Evolutionary conservation across 306 rosid genomes (phyloP).

Genomic region (Alnus glutinosa): DNA sequence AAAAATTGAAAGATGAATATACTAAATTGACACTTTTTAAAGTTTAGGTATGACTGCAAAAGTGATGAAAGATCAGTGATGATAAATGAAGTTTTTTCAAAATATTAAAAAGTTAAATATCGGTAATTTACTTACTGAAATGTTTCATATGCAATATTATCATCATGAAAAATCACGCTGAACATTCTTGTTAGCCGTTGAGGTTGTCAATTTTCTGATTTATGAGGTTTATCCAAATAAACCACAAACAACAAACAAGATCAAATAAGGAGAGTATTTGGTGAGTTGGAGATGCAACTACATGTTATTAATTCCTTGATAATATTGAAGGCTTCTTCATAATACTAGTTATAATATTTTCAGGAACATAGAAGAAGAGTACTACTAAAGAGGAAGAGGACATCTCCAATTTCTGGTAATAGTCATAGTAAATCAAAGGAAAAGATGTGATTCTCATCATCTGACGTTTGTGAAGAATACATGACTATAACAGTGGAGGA

Average conservation of each 20-base stretch:
- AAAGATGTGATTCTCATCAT: not conserved
- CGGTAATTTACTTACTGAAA: not conserved
- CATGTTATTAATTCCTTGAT: not conserved
- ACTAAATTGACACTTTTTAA: too few species aligned
- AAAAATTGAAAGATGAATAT: too few species aligned
- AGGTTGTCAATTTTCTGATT: slow-evolving; percentile 21
- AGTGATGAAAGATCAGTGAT: too few species aligned
- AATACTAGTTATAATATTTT: not conserved
- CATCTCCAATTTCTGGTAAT: not conserved
- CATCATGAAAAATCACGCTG: not conserved
- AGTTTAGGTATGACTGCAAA: too few species aligned
- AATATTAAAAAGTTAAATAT: not conserved
- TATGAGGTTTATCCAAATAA: slow-evolving; percentile 21
- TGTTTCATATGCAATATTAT: slow-evolving; percentile 16
- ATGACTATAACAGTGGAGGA: too few species aligned
- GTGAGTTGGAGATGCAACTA: not conserved
- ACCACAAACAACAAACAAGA: not conserved
- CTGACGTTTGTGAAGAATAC: not conserved
- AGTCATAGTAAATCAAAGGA: not conserved
- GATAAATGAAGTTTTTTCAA: too few species aligned
- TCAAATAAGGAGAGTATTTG: not conserved
- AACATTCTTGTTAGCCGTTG: not conserved
- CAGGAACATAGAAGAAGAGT: not conserved
- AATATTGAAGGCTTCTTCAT: not conserved
- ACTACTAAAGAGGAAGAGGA: not conserved